A percentile compares a stretch with the other conserved stretches of the same genome.
Evolutionary conservation across 2,329 filamentous ascomycete genomes (phyloP).

Genomic region (Fonsecaea erecta): DNA sequence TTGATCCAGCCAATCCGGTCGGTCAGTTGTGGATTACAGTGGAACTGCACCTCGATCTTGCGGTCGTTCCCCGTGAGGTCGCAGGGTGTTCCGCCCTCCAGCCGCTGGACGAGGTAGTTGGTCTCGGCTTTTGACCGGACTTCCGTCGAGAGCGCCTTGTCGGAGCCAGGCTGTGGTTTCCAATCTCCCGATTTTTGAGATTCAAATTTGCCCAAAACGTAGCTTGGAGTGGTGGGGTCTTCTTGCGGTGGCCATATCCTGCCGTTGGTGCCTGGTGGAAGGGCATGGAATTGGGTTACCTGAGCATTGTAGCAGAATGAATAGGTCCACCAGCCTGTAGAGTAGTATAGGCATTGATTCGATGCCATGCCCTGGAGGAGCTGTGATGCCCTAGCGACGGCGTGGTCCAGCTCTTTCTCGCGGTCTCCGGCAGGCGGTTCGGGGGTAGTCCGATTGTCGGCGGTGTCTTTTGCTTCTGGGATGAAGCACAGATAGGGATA

Average conservation of each 20-base stretch:
- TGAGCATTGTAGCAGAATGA: conserved; percentile 89
- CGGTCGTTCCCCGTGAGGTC: conserved; percentile 82
- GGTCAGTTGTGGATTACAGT: conserved; percentile 75
- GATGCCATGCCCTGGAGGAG: conserved; percentile 77
- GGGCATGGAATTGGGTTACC: conserved; percentile 87
- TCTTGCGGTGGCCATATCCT: conserved; percentile 72
- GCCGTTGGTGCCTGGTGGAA: conserved; percentile 71
- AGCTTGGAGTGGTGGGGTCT: conserved; percentile 76
- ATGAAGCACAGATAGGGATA: conserved; percentile 83
- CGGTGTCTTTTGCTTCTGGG: conserved; percentile 67
- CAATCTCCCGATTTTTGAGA: conserved; percentile 37
- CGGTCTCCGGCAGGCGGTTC: conserved; percentile 69
- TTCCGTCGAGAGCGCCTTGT: conserved; percentile 56
- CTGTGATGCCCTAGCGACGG: conserved; percentile 77
- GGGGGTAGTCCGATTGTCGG: conserved; percentile 68
- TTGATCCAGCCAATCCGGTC: conserved; percentile 91
- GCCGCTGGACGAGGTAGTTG: conserved; percentile 80
- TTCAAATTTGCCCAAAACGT: conserved; percentile 70
- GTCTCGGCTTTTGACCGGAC: conserved; percentile 82
- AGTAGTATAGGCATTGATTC: conserved; percentile 74
- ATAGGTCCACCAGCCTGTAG: conserved; percentile 95
- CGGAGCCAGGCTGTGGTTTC: conserved; percentile 40
- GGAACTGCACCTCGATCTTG: conserved; percentile 79
- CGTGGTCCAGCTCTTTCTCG: conserved; percentile 77
- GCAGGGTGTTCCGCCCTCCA: conserved; percentile 79